Base-by-base conservation (phyloP, 2,329 filamentous ascomycete genomes). In the Penicillium digitatum region DNA sequence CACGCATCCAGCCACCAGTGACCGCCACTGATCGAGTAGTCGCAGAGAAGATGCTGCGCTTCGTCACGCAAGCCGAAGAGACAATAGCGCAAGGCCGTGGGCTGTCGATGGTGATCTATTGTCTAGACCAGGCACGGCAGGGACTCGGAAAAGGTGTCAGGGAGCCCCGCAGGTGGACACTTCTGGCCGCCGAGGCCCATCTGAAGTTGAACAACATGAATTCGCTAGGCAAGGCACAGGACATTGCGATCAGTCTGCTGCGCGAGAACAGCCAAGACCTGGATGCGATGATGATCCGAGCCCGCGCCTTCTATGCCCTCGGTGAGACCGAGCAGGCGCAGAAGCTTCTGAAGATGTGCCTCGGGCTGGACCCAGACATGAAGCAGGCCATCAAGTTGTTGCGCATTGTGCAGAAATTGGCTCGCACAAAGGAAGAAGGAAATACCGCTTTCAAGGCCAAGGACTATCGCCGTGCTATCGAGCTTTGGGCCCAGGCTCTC, bases 301-400 rank as follows among this genome's bases (percentile, higher is more conserved):
- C 93, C 24, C 85, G 91, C 60, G 88, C 90, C 16, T 81, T 96
- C 47, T 97, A 97, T 67, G 87, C 86, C 4, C 89, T 94, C 71
- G 94, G 94, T 29, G 94, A 99, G 64, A 96, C 96, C 68, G 89
- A 95, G 2, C 95, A 96, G 80, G 93, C 94, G 1, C 82, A 96
- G 40, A 89, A 93, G 70, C 89, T 95, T 72, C 94, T 97, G 78
- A 85, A 90, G 62, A 89, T 94, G 77, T 94, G 93, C 20, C 78
- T 96, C 53, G 88, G 82, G 71, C 90, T 92, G 72, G 94, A 97
- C 66, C 94, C 94, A 9, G 94, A 99, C 73, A 94, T 89, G 78
- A 87, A 85, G 66, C 87, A 90, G 60, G 93, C 92, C 8, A 84
- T 96, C 65, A 95, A 91, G 77, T 93, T 90, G 78, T 80, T 97